Base-by-base conservation (phyloP, 768 basidiomycete species). In the Agaricus bisporus region DNA sequence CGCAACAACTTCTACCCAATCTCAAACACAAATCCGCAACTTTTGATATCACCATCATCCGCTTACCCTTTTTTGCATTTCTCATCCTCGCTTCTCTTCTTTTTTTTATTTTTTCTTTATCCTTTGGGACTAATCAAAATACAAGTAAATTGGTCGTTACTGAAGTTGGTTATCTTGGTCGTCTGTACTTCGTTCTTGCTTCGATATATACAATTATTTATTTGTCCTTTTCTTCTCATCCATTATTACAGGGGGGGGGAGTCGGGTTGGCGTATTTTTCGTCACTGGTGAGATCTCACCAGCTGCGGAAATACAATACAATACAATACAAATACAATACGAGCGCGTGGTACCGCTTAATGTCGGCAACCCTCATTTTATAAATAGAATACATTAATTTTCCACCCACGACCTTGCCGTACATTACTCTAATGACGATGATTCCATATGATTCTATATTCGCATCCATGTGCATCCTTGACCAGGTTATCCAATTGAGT, bases 181-280 rank as follows among this genome's bases (percentile, higher is more conserved):
- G 22, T 32, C 11, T 32, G 11, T 32, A 32, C 32, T 32, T 32
- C 32, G 32, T 22, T 32, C 22, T 51, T 51, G 50, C 50, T 51
- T 43, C 42, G 51, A 44, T 52, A 45, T 52, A 52, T 32, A 22
- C 32, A 48, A 20, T 18, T 52, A 45, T 45, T 37, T 52, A 52
- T 52, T n/a, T n/a, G n/a, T n/a, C n/a, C 37, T 43, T 0, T 43
- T 12, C n/a, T 35, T 35, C 18, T 5, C 8, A 22, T 11, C 7
- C 32, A 32, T 32, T 32, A 32, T 32, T 11, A 22, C 2, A 32
- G 11, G 11, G 32, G 11, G 11, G 32, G 32, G 32, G 32, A 32
- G 32, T 32, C 32, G 32, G 11, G 32, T 32, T 32, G 32, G 32
- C 8, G 4, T 22, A 22, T 22, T 22, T 10, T 32, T 3, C 8